Base-by-base conservation (phyloP, 257 asterid genomes). In the Solanum tarapatanum region DNA sequence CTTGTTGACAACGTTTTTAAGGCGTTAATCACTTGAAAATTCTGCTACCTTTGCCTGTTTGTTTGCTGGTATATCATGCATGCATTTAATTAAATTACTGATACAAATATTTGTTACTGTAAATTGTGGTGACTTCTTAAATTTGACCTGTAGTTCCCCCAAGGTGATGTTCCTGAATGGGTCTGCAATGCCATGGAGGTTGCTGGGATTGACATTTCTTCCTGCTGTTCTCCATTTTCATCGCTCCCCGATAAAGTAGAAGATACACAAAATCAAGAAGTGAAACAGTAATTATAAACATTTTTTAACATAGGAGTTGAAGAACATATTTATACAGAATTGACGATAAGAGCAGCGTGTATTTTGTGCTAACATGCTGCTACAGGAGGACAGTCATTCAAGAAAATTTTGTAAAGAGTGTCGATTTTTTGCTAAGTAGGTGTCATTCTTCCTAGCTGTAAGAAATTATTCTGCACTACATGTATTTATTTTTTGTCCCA, bases 111-210 rank as follows among this genome's bases (percentile, higher is more conserved):
- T 26, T 75, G 43, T n/a, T 60, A 14, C 11, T 24, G 48, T 2
- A 19, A n/a, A 16, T 82, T 41, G 32, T 51, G 24, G 30, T 30
- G 28, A 16, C 68, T 77, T 76, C 68, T 85, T 66, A 64, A 83
- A 36, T 32, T 55, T 58, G 48, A 11, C 86, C 64, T 91, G 91
- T 88, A 96, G 99, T 97, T 97, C 86, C 99, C 99, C 0, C 75
- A 93, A 87, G 98, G 97, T 8, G 94, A 97, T 75, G 95, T 95
- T 48, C 99, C 98, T 3, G 93, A 92, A 85, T 97, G 99, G 99
- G 99, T 97, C 21, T 94, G 98, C 93, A 97, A 95, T 82, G 99
- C 99, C 55, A 94, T 97, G 99, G 99, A 97, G 91, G 99, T 97
- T 60, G 98, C 98, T 45, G 98, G 98, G 80, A 93, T 97, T 3